Percentiles rank a stretch among this genome's conserved stretches.
Evolutionary conservation across 2,329 filamentous ascomycete species (phyloP).

Genomic region (Microdochium paspali): DNA sequence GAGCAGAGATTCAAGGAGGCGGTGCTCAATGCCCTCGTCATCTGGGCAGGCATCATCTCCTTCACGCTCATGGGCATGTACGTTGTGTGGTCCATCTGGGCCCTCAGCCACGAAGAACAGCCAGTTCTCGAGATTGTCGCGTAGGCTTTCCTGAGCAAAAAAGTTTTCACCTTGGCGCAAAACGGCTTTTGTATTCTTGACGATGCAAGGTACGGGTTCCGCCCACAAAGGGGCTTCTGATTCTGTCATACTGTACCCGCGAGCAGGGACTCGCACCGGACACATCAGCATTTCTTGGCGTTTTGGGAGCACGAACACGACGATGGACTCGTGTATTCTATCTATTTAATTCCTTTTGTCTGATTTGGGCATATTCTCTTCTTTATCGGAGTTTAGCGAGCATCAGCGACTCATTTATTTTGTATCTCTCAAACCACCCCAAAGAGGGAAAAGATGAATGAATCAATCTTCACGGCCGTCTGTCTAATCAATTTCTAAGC

Average conservation of each 20-base stretch:
- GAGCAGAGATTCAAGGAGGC: conserved; percentile 3
- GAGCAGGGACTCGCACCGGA: too few relatives aligned
- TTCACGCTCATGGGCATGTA: conserved; percentile 3
- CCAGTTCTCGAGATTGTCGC: neutral
- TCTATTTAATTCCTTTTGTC: neutral
- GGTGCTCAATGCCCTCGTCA: conserved; percentile 2
- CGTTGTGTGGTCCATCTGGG: conserved; percentile 2
- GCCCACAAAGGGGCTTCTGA: too few relatives aligned
- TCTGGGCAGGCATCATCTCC: conserved; percentile 3
- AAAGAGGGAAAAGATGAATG: too few relatives aligned
- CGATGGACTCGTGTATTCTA: neutral
- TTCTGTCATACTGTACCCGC: too few relatives aligned
- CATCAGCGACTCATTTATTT: neutral
- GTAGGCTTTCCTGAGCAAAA: neutral
- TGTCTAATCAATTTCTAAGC: too few relatives aligned
- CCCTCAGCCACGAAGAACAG: neutral
- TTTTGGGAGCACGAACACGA: neutral
- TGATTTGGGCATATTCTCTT: neutral
- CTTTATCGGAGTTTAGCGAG: neutral
- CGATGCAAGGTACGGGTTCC: too few relatives aligned
- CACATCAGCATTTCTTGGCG: neutral
- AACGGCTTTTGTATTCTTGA: too few relatives aligned
- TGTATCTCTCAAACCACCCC: neutral
- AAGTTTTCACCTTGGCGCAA: too few relatives aligned
- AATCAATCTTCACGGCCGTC: too few relatives aligned